phyloP scores from a whole-genome alignment of 768 basidiomycete species.

The Botryobasidium botryosum region DNA sequence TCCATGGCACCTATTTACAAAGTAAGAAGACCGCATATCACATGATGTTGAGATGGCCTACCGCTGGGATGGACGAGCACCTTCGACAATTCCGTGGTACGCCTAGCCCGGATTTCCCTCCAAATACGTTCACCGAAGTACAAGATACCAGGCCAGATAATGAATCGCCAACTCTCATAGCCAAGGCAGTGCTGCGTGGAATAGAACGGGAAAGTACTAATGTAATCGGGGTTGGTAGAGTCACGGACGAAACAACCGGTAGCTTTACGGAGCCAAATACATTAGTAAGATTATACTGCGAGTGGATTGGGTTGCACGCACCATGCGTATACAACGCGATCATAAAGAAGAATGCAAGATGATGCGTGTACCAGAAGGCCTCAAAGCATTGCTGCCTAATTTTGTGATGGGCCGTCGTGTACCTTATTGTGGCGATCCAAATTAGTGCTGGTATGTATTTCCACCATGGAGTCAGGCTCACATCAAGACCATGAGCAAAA shows the following conservation, averaged over 20 bases:
- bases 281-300: no score
- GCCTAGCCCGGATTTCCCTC: conserved; percentile 66
- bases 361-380: conserved; percentile 95
- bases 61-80: conserved; percentile 82
- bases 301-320: no score
- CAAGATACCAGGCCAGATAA: conserved; percentile 78
- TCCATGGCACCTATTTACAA: conserved; percentile 62
- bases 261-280: no score
- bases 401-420: conserved; percentile 77
- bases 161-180: conserved; percentile 81
- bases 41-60: conserved; percentile 19
- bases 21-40: conserved; percentile 7
- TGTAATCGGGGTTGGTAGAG: conserved; percentile 53
- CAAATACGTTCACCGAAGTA: conserved; percentile 80
- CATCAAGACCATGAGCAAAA: conserved; percentile 83
- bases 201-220: conserved; percentile 68
- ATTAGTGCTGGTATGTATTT: not conserved
- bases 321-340: conserved; percentile 74
- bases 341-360: conserved; percentile 90
- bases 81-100: conserved; percentile 62
- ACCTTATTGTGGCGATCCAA: conserved; percentile 23
- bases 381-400: conserved; percentile 84
- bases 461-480: not conserved
- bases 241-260: conserved; percentile 94
- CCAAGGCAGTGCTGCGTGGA: conserved; percentile 75